Evolutionary conservation across 495 filamentous ascomycete genomes (phyloP).

Genomic region (Trichoderma reesei): DNA sequence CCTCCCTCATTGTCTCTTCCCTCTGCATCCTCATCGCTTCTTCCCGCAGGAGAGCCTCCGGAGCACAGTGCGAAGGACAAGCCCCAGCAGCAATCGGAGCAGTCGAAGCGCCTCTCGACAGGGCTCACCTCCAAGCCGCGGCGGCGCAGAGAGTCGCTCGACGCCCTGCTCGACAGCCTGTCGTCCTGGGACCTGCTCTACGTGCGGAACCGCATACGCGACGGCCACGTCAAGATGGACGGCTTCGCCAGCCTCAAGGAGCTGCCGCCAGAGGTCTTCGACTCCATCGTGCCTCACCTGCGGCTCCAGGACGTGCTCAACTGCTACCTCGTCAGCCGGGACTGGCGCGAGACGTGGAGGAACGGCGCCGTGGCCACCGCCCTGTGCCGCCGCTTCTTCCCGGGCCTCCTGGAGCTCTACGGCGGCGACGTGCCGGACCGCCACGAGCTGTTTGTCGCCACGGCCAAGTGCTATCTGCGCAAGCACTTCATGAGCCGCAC

Average conservation of each 20-base stretch:
- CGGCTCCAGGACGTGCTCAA: not conserved
- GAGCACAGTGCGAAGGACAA: not conserved
- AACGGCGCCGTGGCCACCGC: not conserved
- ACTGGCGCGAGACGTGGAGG: not conserved
- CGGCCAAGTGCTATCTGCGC: not conserved
- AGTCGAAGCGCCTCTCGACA: not conserved
- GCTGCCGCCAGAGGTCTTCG: slow-evolving; percentile 3
- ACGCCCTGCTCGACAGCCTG: not conserved
- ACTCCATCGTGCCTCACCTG: not conserved
- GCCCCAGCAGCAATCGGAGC: not conserved
- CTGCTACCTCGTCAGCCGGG: not conserved
- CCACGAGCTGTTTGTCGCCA: not conserved
- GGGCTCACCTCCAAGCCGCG: not conserved
- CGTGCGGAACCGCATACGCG: not conserved
- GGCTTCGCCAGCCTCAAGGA: not conserved
- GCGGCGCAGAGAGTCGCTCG: not conserved
- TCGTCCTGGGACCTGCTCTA: not conserved
- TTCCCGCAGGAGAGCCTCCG: too few relatives aligned
- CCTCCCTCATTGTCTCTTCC: not conserved
- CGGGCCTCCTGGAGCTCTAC: slow-evolving; percentile 1
- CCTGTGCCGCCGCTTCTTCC: slow-evolving; percentile 5
- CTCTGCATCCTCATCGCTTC: not conserved
- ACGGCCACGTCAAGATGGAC: not conserved
- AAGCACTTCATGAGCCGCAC: not conserved
- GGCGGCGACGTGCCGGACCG: not conserved